Percentiles rank a stretch among this genome's conserved stretches.
These are phyloP conservation scores for Agrocybe pediades DNA, from an alignment of 768 basidiomycete species.

Conservation along the genomic window DNA sequence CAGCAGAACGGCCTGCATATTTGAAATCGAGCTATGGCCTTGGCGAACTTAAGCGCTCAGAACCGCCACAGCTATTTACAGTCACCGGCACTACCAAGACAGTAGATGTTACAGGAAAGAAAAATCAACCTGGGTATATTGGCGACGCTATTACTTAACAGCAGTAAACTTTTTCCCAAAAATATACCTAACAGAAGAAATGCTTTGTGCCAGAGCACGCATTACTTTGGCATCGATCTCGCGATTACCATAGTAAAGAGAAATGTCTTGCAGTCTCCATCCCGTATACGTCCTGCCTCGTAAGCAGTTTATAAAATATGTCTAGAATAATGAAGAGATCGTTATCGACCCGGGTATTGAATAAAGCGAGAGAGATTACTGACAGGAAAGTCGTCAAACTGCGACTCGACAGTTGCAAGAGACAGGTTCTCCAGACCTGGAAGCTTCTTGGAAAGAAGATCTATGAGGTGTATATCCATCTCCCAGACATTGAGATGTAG, in stretches of 20 bases:
- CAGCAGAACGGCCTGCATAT: background rate
- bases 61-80: too few relatives aligned
- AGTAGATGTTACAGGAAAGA: background rate
- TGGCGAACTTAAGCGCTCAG: slow-evolving; percentile 3
- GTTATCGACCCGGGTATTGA: background rate
- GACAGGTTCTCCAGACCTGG: slow-evolving; percentile 29
- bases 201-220: slow-evolving; percentile 27
- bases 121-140: background rate
- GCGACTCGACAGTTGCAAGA: slow-evolving; percentile 29
- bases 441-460: slow-evolving; percentile 29
- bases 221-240: slow-evolving; percentile 32
- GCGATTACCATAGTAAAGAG: slow-evolving; percentile 24
- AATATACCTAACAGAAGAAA: slow-evolving; percentile 36
- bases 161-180: slow-evolving; percentile 21
- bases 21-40: background rate
- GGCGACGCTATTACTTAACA: background rate
- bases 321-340: slow-evolving; percentile 12
- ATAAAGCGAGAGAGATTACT: background rate
- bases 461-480: slow-evolving; percentile 32
- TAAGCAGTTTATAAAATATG: slow-evolving; percentile 25
- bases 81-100: background rate
- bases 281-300: slow-evolving; percentile 23
- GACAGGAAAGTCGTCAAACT: slow-evolving; percentile 8
- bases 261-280: slow-evolving; percentile 38
- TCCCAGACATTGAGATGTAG: slow-evolving; percentile 35